Evolutionary conservation across 2,329 filamentous ascomycete species (phyloP), one percentile per base, ranked within the genome.

Genomic region (Arthroderma uncinatum): DNA sequence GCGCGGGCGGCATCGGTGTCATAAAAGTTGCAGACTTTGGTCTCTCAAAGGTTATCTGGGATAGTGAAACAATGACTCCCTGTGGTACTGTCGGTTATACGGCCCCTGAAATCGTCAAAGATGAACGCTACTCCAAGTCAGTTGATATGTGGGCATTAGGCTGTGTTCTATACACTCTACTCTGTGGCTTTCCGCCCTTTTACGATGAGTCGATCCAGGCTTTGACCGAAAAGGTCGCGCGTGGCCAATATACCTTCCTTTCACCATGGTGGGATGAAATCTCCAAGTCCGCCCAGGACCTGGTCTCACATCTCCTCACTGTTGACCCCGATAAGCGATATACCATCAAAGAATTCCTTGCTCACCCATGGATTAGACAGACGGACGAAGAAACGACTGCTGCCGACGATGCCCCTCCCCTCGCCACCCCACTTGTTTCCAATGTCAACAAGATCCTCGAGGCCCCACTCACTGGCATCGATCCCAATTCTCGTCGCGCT

Each of bases 181-280:
- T 98, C 14, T 98, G 93, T 66, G 93, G 93, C 12, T 98, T 98
- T 76, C 93, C 93, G 8, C 93, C 93, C 2, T 98, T 98, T 73
- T 95, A 98, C 71, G 93, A 98, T 65, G 93, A 98, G 74, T 95
- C 89, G 67, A 97, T 98, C 64, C 90, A 95, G 68, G 86, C 95
- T 0, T 81, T 98, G 60, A 97, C 93, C 1, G 92, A 98, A 70
- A 98, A 98, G 78, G 93, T 98, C 16, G 93, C 93, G 30, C 86
- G 88, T 66, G 93, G 93, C 53, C 90, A 97, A 74, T 98, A 93
- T 71, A 97, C 93, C 0, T 98, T 98, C 76, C 76, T 98, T 44
- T 97, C 92, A 2, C 93, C 93, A 0, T 98, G 93, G 93, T 98
- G 93, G 93, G 93, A 98, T 64, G 91, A 96, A 58, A 97, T 98